Percentiles rank a stretch among this genome's conserved stretches.
phyloP scores from a whole-genome alignment of 202 grass and related monocot genomes.

The Zizania palustris region DNA sequence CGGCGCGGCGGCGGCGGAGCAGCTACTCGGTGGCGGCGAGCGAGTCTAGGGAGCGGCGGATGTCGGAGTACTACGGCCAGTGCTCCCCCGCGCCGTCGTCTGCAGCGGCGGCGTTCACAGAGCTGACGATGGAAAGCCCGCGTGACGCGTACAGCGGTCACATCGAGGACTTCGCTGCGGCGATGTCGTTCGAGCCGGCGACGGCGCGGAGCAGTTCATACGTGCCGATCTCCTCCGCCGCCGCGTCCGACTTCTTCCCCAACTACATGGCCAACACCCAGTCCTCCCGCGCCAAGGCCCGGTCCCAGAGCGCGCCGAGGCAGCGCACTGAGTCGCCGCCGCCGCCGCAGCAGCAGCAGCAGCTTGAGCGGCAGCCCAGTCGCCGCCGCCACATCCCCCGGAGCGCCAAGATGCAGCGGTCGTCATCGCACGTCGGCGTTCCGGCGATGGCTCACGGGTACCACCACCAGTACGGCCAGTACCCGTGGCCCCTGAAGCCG shows the following conservation, averaged over 20 bases:
- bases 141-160: slow-evolving; percentile 50
- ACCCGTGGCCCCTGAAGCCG: slow-evolving; percentile 68
- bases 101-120: slow-evolving; percentile 40
- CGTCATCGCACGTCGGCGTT: slow-evolving; percentile 72
- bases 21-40: slow-evolving; percentile 54
- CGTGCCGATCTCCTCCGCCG: not conserved
- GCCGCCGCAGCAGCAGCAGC: slow-evolving; percentile 44
- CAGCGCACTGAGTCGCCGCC: slow-evolving; percentile 52
- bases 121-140: slow-evolving; percentile 42
- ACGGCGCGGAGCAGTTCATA: slow-evolving; percentile 66
- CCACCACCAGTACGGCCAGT: not conserved
- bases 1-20: slow-evolving; percentile 50
- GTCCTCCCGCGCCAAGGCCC: slow-evolving; percentile 84
- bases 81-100: slow-evolving; percentile 61
- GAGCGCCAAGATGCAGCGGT: slow-evolving; percentile 71
- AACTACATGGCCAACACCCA: slow-evolving; percentile 89
- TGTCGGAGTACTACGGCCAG: slow-evolving; percentile 54
- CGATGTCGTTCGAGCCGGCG: slow-evolving; percentile 32
- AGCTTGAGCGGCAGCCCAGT: slow-evolving; percentile 59
- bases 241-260: slow-evolving; percentile 43
- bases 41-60: slow-evolving; percentile 36
- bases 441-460: slow-evolving; percentile 43
- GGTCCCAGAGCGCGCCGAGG: slow-evolving; percentile 77
- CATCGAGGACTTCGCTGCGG: slow-evolving; percentile 53
- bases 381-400: slow-evolving; percentile 44